Percentiles rank a stretch among this genome's conserved stretches.
phyloP scores from a whole-genome alignment of 306 rosid species.

The Cicer judaicum region DNA sequence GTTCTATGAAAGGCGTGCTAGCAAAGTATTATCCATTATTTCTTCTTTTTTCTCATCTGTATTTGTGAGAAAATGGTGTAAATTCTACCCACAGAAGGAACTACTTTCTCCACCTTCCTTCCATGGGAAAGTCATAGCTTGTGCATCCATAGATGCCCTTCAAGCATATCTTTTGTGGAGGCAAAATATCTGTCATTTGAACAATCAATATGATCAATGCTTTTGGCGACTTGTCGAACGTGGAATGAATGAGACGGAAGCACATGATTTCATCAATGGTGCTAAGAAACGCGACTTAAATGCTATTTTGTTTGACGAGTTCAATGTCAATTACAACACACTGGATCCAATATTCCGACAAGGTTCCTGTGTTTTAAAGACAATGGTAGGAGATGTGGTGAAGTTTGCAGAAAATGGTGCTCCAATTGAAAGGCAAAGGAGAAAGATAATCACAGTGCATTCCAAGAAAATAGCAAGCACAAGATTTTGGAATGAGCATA shows the following conservation, averaged over 20 bases:
- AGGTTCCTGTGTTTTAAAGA: constrained; percentile 75
- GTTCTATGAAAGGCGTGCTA: constrained; percentile 76
- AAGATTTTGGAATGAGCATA: constrained; percentile 67
- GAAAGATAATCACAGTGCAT: constrained; percentile 56
- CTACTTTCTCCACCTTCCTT: constrained; percentile 65
- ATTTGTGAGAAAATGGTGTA: constrained; percentile 67
- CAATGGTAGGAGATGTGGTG: constrained; percentile 65
- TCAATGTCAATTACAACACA: constrained; percentile 66
- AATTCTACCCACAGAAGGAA: constrained; percentile 62
- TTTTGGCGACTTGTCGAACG: constrained; percentile 67
- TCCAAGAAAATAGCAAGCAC: constrained; percentile 64
- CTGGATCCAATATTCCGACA: constrained; percentile 65
- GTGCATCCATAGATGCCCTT: constrained; percentile 74
- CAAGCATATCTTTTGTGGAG: constrained; percentile 85
- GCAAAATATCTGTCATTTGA: constrained; percentile 74
- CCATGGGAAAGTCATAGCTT: constrained; percentile 60
- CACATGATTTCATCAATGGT: constrained; percentile 56
- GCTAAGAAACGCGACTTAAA: constrained; percentile 62
- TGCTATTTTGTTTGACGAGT: constrained; percentile 66
- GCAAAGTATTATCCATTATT: constrained; percentile 74
- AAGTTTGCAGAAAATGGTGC: constrained; percentile 65
- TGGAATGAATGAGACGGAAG: constrained; percentile 66
- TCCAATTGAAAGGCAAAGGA: constrained; percentile 68
- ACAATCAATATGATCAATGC: constrained; percentile 66
- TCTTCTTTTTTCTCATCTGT: constrained; percentile 73